phyloP scores from a whole-genome alignment of 768 basidiomycete genomes.

The Leccinum truebloodii region DNA sequence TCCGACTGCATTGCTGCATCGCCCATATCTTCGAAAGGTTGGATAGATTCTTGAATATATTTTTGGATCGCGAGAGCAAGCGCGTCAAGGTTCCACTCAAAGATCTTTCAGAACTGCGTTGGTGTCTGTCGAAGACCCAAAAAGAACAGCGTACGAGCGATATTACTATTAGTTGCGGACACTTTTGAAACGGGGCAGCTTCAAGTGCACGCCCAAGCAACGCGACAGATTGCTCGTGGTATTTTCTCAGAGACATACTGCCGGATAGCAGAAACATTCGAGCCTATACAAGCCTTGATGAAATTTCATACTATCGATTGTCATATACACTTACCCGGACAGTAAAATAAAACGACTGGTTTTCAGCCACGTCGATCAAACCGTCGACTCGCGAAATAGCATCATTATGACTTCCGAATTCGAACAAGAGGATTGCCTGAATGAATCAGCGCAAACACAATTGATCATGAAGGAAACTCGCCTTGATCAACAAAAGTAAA shows the following conservation, averaged over 20 bases:
- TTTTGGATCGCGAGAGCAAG: not conserved
- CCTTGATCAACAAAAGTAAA: not conserved
- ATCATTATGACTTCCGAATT: not conserved
- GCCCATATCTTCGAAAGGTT: not conserved
- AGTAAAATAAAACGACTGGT: not conserved
- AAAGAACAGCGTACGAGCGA: not conserved
- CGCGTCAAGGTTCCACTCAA: not conserved
- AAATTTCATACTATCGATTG: not conserved
- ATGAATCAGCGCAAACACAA: not conserved
- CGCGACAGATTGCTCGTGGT: not conserved
- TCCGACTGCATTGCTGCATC: not conserved
- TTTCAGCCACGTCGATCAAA: not conserved
- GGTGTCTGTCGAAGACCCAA: not conserved
- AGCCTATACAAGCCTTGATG: not conserved
- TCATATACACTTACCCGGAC: not conserved
- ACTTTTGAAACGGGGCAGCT: not conserved
- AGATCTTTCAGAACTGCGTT: not conserved
- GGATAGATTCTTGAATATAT: not conserved
- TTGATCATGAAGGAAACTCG: not conserved
- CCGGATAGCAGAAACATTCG: not conserved
- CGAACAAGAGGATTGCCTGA: not conserved
- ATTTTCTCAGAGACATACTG: not conserved
- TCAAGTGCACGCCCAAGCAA: not conserved
- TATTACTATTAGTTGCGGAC: not conserved
- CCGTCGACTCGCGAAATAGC: not conserved